Conservation (phyloP, 2,329 filamentous ascomycete species). For the Plectosphaerella plurivora region DNA sequence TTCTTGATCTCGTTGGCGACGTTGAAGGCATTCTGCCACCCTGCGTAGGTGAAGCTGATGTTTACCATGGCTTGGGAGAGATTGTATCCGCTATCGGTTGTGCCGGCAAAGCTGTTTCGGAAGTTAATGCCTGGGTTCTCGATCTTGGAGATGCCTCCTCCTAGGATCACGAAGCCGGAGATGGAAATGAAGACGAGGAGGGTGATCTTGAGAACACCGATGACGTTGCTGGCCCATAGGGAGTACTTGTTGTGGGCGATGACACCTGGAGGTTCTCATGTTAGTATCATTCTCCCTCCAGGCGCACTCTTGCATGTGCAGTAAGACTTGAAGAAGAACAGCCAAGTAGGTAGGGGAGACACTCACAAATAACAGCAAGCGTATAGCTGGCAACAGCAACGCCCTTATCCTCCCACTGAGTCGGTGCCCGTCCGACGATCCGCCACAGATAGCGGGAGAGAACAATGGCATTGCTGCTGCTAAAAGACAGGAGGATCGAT, state of each 20-base stretch:
- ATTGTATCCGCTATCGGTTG: conserved; percentile 25
- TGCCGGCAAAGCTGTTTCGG: conserved; percentile 25
- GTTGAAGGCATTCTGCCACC: conserved; percentile 56
- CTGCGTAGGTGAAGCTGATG: conserved; percentile 53
- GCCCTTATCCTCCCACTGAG: conserved; percentile 61
- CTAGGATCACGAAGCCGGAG: conserved; percentile 56
- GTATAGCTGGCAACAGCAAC: conserved; percentile 62
- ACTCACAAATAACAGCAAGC: conserved; percentile 43
- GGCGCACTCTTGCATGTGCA: too few species aligned
- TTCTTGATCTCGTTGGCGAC: conserved; percentile 58
- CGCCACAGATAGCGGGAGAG: conserved; percentile 59
- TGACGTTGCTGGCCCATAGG: conserved; percentile 47
- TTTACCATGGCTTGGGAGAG: conserved; percentile 45
- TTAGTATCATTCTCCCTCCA: neutral
- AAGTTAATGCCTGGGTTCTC: conserved; percentile 27
- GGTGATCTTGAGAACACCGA: conserved; percentile 56
- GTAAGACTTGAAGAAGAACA: too few species aligned
- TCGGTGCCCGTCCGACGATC: conserved; percentile 43
- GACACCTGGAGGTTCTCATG: conserved; percentile 19
- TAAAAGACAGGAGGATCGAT: conserved; percentile 59
- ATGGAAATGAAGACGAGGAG: conserved; percentile 57
- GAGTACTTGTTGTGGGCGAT: conserved; percentile 47
- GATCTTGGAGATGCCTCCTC: conserved; percentile 21
- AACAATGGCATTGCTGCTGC: conserved; percentile 60
- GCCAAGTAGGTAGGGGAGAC: too few species aligned